Base-by-base conservation (phyloP, 768 basidiomycete species). In the Clitopilus hobsonii region DNA sequence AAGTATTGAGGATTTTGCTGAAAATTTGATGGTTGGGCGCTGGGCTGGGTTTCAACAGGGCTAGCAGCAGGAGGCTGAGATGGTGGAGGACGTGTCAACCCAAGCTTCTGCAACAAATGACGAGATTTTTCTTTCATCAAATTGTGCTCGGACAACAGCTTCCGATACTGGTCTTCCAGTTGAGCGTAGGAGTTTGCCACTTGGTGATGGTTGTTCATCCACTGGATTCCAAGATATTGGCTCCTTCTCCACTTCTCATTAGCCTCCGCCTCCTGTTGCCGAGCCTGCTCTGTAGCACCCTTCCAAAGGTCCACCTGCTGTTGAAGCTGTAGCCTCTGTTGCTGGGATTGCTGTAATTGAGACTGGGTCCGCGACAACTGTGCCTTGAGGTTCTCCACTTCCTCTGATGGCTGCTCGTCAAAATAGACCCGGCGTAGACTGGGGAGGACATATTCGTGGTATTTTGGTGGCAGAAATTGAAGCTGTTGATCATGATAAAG, bases 371-470 rank as follows among this genome's bases (percentile, higher is more conserved):
- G 10, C 11, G 41, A 2, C 16, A 45, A 20, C 41, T 45, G 41
- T 16, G 18, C 59, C 1, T 49, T 49, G 29, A 63, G 64, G 48
- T 58, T 72, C 59, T 59, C 68, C 60, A 62, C 10, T 45, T 45
- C 41, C 22, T 45, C 41, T 5, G 41, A 20, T 20, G 41, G 41
- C 22, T 23, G 14, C 41, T 45, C 48, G 60, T 79, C 77, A 51
- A 81, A 56, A 60, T 78, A 83, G 13, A 84, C 70, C 56, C 80
- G 76, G 54, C 81, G 75, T 16, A 83, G 65, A 49, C 69, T 67
- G 4, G 78, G 74, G 2, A 73, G 45, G 28, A 82, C 67, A 60
- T 74, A 81, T 38, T 69, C 67, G 62, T 79, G 79, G 60, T 79
- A 79, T 63, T 77, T 78, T 57, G 71, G 66, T 3, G 80, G 79